phyloP scores from a whole-genome alignment of 768 basidiomycete genomes.

The Hericium rajendrae region DNA sequence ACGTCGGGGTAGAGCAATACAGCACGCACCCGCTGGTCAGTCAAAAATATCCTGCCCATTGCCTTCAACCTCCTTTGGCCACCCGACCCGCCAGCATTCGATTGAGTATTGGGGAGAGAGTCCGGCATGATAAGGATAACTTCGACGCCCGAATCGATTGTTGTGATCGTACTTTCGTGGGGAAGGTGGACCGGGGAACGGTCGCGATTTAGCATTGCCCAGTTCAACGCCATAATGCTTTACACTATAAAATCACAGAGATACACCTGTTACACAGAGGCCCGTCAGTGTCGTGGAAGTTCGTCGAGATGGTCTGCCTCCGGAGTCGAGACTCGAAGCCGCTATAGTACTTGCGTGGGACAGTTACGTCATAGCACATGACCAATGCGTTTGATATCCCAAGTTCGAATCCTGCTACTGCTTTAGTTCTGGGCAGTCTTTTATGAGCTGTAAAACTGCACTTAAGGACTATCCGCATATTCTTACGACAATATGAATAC shows the following conservation, averaged over 20 bases:
- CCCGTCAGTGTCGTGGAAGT: not conserved
- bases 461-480: no score
- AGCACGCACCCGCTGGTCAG: constrained; percentile 58
- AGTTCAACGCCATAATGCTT: constrained; percentile 65
- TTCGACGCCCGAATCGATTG: constrained; percentile 49
- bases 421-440: no score
- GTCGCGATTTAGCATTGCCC: constrained; percentile 55
- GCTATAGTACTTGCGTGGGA: no score
- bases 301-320: not conserved
- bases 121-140: constrained; percentile 50
- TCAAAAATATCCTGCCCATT: constrained; percentile 50
- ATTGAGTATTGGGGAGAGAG: constrained; percentile 31
- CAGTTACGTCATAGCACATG: no score
- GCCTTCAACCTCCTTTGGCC: constrained; percentile 50
- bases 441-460: no score
- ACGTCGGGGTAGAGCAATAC: not conserved
- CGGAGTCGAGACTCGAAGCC: not conserved
- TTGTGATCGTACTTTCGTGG: constrained; percentile 49
- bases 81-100: constrained; percentile 41
- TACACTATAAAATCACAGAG: no score
- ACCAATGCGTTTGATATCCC: no score
- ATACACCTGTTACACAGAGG: not conserved
- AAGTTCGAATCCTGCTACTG: no score
- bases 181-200: constrained; percentile 55
- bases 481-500: no score